Conservation (phyloP, 1,284 basidiomycete genomes). For the Malassezia slooffiae region DNA sequence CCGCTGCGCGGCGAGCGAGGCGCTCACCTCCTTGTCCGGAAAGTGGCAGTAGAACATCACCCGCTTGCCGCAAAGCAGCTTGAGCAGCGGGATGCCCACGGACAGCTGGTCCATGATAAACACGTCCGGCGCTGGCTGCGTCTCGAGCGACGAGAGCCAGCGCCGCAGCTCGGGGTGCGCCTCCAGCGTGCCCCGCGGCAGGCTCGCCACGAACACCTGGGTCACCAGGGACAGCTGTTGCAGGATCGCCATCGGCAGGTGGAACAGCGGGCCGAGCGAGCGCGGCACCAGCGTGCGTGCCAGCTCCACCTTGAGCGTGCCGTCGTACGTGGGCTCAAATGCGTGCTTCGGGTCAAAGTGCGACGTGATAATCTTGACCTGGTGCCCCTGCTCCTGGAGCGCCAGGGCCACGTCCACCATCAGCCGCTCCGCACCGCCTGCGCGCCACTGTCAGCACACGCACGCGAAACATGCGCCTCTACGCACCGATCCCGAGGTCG, state of each 20-base stretch:
- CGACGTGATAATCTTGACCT: constrained; percentile 85
- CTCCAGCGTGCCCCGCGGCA: constrained; percentile 44
- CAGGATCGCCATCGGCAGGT: constrained; percentile 77
- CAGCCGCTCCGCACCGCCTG: constrained; percentile 89
- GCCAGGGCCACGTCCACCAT: constrained; percentile 91
- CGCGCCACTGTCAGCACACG: background rate
- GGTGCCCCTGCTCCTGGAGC: constrained; percentile 70
- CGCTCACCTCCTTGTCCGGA: constrained; percentile 63
- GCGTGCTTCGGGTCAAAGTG: constrained; percentile 63
- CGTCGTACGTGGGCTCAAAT: constrained; percentile 40
- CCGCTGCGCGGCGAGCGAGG: constrained; percentile 46
- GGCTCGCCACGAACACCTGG: constrained; percentile 29
- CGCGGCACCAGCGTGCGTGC: constrained; percentile 67
- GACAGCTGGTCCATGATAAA: constrained; percentile 92
- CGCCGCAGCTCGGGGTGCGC: constrained; percentile 29
- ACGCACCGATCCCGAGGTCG: constrained; percentile 80
- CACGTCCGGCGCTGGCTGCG: constrained; percentile 54
- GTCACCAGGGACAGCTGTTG: constrained; percentile 66
- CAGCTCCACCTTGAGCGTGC: constrained; percentile 70
- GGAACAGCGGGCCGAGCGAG: constrained; percentile 63
- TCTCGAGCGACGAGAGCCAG: constrained; percentile 45
- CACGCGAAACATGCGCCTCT: too few species aligned
- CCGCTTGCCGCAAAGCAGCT: constrained; percentile 58
- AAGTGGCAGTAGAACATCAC: constrained; percentile 98
- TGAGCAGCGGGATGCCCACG: constrained; percentile 73